Conservation (phyloP, 345 rosid species). For the Geranium rotundifolium region DNA sequence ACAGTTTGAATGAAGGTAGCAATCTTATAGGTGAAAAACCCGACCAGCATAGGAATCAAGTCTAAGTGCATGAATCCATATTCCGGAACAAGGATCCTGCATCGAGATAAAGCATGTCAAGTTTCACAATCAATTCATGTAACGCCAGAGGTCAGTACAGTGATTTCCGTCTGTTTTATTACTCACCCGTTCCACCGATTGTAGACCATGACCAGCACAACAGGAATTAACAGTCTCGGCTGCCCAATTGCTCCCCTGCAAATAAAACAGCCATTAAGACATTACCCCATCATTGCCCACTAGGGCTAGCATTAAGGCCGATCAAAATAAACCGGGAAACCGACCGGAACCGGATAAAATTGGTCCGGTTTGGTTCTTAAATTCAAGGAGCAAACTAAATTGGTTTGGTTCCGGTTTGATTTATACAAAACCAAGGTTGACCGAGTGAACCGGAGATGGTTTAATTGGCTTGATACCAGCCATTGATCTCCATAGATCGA, state of each 20-base stretch:
- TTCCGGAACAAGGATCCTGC: slow-evolving; percentile 79
- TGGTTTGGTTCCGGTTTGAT: too few species aligned
- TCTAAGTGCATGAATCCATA: slow-evolving; percentile 67
- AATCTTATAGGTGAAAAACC: slow-evolving; percentile 84
- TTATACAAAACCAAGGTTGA: too few species aligned
- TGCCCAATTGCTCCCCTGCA: slow-evolving; percentile 77
- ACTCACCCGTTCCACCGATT: slow-evolving; percentile 87
- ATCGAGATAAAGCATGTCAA: slow-evolving; percentile 11
- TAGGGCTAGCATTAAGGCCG: too few species aligned
- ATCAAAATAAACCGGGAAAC: too few species aligned
- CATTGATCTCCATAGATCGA: neutral
- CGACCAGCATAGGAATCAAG: slow-evolving; percentile 85
- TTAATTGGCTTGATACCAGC: too few species aligned
- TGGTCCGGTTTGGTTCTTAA: too few species aligned
- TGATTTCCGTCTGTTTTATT: neutral
- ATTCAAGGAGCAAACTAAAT: too few species aligned
- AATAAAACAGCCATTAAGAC: slow-evolving; percentile 9
- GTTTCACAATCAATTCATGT: neutral
- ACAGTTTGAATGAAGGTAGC: slow-evolving; percentile 84
- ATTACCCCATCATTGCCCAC: neutral
- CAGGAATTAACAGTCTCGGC: slow-evolving; percentile 88
- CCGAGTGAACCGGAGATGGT: too few species aligned
- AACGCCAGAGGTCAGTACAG: neutral
- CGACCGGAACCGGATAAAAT: too few species aligned
- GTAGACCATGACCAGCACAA: slow-evolving; percentile 77